These are phyloP conservation scores for Fusarium sp. DNA, from an alignment of 2,329 filamentous ascomycete genomes.

Conservation along the genomic window DNA sequence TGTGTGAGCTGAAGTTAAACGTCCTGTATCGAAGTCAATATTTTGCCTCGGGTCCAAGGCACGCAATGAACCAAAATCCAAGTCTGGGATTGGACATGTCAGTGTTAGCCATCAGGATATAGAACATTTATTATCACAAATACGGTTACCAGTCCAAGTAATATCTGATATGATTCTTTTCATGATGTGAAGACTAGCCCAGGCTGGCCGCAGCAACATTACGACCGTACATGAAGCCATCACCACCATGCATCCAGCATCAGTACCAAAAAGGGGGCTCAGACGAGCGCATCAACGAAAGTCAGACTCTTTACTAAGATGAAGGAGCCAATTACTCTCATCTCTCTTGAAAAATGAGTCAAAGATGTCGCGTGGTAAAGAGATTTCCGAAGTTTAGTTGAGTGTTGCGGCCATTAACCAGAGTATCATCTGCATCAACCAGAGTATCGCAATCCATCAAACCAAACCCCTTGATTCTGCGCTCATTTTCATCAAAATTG, in stretches of 20 bases:
- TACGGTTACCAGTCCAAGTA: rapidly evolving
- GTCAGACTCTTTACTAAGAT: rapidly evolving
- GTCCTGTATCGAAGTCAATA: neutral
- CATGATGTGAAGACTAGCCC: rapidly evolving
- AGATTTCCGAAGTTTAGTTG: neutral
- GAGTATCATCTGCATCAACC: neutral
- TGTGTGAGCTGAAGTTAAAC: neutral
- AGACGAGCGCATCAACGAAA: neutral
- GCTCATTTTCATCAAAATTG: rapidly evolving
- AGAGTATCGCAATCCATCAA: neutral
- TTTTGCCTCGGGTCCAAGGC: neutral
- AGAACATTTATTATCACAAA: rapidly evolving
- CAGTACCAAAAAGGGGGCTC: neutral
- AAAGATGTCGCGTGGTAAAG: neutral
- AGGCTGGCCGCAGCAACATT: rapidly evolving
- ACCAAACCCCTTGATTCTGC: neutral
- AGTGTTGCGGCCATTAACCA: neutral
- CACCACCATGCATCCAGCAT: neutral
- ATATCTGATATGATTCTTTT: rapidly evolving
- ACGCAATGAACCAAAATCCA: neutral
- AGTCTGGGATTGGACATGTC: neutral
- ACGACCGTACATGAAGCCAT: neutral
- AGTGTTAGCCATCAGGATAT: neutral
- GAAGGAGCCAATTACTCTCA: neutral
- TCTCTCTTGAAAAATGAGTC: neutral